These are phyloP conservation scores for Amauroascus niger DNA, from an alignment of 2,329 filamentous ascomycete species.

Conservation along the genomic window DNA sequence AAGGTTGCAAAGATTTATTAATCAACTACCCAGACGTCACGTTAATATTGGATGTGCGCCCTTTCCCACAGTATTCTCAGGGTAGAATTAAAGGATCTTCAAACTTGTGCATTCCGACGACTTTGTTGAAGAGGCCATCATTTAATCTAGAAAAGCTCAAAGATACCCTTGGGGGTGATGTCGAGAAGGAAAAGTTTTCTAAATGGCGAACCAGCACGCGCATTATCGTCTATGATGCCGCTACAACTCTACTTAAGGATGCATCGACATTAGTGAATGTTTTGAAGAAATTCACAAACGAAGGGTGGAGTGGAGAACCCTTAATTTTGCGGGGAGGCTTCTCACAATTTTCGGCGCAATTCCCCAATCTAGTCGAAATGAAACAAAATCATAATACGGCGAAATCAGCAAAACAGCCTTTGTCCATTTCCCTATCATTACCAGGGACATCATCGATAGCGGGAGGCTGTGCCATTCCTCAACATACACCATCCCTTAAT, in stretches of 20 bases:
- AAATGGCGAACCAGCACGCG: constrained; percentile 63
- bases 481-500: constrained; percentile 56
- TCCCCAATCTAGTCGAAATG: constrained; percentile 54
- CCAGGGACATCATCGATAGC: constrained; percentile 45
- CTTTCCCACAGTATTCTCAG: constrained; percentile 68
- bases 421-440: constrained; percentile 44
- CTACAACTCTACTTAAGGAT: constrained; percentile 68
- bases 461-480: constrained; percentile 75
- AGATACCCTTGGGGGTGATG: constrained; percentile 68
- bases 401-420: constrained; percentile 34
- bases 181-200: constrained; percentile 62
- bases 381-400: not conserved
- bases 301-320: constrained; percentile 66
- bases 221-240: constrained; percentile 80
- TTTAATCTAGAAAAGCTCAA: constrained; percentile 82
- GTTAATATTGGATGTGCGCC: constrained; percentile 74
- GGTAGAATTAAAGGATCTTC: constrained; percentile 70
- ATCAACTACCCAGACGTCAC: constrained; percentile 44
- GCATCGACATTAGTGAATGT: constrained; percentile 73
- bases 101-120: constrained; percentile 91
- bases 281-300: constrained; percentile 80
- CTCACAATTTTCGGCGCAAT: constrained; percentile 57
- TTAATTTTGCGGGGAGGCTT: constrained; percentile 79
- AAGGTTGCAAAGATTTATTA: constrained; percentile 50
- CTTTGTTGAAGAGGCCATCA: constrained; percentile 77